Evolutionary conservation across 495 filamentous ascomycete species (phyloP), one percentile per base, ranked within the genome.

Genomic region (Sordaria brevicollis): DNA sequence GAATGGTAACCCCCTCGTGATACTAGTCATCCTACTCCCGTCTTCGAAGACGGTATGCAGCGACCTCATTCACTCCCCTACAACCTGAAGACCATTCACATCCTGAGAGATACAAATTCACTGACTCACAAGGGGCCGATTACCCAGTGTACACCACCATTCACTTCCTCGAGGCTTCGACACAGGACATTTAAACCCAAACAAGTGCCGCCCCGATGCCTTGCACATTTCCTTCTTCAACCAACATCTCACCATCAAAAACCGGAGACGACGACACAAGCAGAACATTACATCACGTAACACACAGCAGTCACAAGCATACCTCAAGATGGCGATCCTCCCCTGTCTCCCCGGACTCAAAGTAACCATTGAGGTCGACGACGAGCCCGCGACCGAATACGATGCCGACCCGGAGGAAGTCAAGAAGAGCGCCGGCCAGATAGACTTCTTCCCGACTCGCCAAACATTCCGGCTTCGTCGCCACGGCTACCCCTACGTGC

Each of bases 251-350:
- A n/a, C n/a, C n/a, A n/a, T n/a, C n/a, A n/a, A n/a, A n/a, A n/a
- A n/a, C n/a, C n/a, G n/a, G 41, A 21, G 41, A 49, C 19, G 19
- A 49, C 19, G 41, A 49, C 8, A 5, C n/a, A n/a, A n/a, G n/a
- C n/a, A n/a, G n/a, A n/a, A n/a, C n/a, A n/a, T n/a, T n/a, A n/a
- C n/a, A n/a, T n/a, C n/a, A n/a, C n/a, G n/a, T n/a, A n/a, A n/a
- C n/a, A n/a, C n/a, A n/a, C n/a, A n/a, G n/a, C n/a, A n/a, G n/a
- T n/a, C n/a, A n/a, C n/a, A n/a, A n/a, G n/a, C n/a, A n/a, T n/a
- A n/a, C n/a, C n/a, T n/a, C n/a, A 69, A 35, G 8, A 83, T 83
- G 79, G 79, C 81, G 0, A 71, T 82, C 57, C 54, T 79, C n/a
- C 25, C 73, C 10, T 65, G 49, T 7, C 31, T 80, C 31, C 74